A percentile compares a stretch with the other conserved stretches of the same genome.
Conservation (phyloP, 2,329 filamentous ascomycete species). For the Fusarium annulatum region DNA sequence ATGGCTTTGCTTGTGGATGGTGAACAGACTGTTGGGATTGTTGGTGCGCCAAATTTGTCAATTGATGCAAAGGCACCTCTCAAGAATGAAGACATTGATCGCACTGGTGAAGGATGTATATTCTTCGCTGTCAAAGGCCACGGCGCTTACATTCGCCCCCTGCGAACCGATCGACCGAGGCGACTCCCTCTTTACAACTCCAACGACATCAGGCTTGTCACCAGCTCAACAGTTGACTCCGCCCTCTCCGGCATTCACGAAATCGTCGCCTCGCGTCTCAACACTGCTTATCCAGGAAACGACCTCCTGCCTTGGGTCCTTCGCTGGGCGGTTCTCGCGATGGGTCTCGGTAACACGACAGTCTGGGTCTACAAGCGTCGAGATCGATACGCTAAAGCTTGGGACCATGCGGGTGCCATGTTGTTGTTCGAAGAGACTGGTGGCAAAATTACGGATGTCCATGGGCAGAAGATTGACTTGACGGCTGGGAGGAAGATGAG, state of each 20-base stretch:
- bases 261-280: conserved; percentile 55
- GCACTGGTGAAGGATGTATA: conserved; percentile 58
- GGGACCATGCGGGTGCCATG: conserved; percentile 71
- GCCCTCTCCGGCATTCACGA: conserved; percentile 61
- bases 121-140: conserved; percentile 61
- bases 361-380: conserved; percentile 66
- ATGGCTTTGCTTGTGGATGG: conserved; percentile 63
- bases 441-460: conserved; percentile 65
- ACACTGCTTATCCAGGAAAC: conserved; percentile 57
- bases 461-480: conserved; percentile 63
- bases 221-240: conserved; percentile 60
- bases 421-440: conserved; percentile 67
- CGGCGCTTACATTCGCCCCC: conserved; percentile 60
- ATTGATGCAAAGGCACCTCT: conserved; percentile 54
- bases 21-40: conserved; percentile 60
- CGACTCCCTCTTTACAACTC: conserved; percentile 49
- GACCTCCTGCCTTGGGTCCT: conserved; percentile 69
- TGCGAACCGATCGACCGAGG: conserved; percentile 46
- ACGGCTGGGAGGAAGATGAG: conserved; percentile 60
- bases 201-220: conserved; percentile 56
- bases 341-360: conserved; percentile 64
- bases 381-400: conserved; percentile 63
- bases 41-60: conserved; percentile 61
- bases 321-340: conserved; percentile 64
- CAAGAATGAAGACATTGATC: conserved; percentile 57